A percentile compares a stretch with the other conserved stretches of the same genome.
These are phyloP conservation scores for Secale cereale DNA, from an alignment of 176 grass and related monocot genomes.

Conservation along the genomic window DNA sequence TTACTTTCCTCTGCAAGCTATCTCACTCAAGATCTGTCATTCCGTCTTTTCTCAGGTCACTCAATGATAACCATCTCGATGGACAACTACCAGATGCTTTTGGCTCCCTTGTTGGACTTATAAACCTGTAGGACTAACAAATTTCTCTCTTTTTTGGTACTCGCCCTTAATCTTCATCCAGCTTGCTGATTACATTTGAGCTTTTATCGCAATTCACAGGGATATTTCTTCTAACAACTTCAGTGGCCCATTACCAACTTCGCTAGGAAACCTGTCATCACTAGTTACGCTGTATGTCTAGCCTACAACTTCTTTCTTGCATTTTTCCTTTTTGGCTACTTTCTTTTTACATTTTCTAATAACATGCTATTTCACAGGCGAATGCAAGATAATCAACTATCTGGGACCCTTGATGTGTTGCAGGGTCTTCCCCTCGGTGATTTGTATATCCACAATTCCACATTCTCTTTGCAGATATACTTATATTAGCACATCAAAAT, in stretches of 20 bases:
- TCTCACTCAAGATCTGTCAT: conserved; percentile 30
- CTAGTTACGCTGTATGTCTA: conserved; percentile 85
- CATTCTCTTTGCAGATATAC: background rate
- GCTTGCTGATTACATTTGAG: conserved; percentile 5
- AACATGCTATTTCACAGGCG: conserved; percentile 48
- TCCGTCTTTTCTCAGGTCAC: conserved; percentile 58
- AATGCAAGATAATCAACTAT: conserved; percentile 75
- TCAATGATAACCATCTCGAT: conserved; percentile 82
- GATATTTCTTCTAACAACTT: conserved; percentile 94
- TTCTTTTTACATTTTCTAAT: conserved; percentile 10
- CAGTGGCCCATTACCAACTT: conserved; percentile 75
- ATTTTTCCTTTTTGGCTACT: conserved; percentile 3
- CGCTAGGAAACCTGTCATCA: conserved; percentile 72
- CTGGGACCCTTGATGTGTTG: conserved; percentile 75
- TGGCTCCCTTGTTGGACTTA: conserved; percentile 59
- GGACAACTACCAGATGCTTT: conserved; percentile 87
- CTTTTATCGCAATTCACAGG: conserved; percentile 37
- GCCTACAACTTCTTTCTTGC: conserved; percentile 31
- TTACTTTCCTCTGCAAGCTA: background rate
- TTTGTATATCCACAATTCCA: conserved; percentile 62
- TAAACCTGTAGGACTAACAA: conserved; percentile 72
- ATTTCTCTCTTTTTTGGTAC: background rate
- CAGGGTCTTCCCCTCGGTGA: conserved; percentile 87
- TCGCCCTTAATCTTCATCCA: background rate
- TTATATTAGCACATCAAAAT: conserved; percentile 10